Base-by-base conservation (phyloP, 139 green algal genomes). In the Asterochloris sp. region DNA sequence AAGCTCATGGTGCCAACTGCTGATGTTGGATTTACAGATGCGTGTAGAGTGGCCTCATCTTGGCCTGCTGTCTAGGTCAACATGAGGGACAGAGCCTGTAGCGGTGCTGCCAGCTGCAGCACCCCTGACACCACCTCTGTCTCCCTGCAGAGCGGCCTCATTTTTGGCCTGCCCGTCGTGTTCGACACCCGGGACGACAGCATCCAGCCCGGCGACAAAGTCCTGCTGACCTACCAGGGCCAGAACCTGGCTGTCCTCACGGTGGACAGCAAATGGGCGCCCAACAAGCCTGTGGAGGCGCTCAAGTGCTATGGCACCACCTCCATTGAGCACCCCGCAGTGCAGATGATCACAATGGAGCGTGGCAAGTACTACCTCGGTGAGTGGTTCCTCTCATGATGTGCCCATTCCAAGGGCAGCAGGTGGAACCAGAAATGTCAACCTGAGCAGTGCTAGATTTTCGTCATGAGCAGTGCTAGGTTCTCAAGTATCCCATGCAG, bases 301-400 rank as follows among this genome's bases (percentile, higher is more conserved):
- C 80, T 90, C 74, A 67, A 90, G 60, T 98, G 94, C 90, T 98
- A 98, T 86, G 91, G 93, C 80, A 97, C 93, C 63, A 89, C 88
- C 67, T 94, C 91, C 67, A 89, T 98, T n/a, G 95, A 98, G 90
- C 95, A 98, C 91, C 95, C 95, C 10, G 95, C 92, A 27, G 93
- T 97, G n/a, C 92, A 92, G 74, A 98, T 98, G 95, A 94, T 98
- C 78, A 84, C 91, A 47, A 95, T 90, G 88, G 95, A 98, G 89
- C 91, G 95, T 73, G 95, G 95, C 28, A 91, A 93, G 79, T 89
- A 87, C 81, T 91, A 91, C 83, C 78, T 91, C 47, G 87, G 85
- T 88, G 60, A 69, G 84, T 62, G 38, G n/a, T n/a, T n/a, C n/a
- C n/a, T n/a, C n/a, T n/a, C n/a, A n/a, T n/a, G 4, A 54, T 54